Conservation (phyloP, 306 rosid species). For the Pachyrhizus erosus region DNA sequence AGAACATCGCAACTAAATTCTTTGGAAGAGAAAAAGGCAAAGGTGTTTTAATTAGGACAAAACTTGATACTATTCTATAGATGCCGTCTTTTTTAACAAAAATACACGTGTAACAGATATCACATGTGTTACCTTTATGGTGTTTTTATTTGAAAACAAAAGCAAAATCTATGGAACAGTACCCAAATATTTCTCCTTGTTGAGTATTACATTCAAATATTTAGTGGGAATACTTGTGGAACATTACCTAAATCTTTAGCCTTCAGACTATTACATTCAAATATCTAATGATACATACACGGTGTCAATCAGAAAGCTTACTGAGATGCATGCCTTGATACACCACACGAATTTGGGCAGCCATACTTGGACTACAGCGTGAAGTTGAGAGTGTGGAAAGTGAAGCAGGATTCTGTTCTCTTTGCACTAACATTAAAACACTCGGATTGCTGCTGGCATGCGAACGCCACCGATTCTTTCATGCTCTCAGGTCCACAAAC, state of each 20-base stretch:
- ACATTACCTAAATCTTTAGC: neutral
- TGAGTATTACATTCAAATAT: slow-evolving; percentile 15
- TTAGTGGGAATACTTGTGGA: neutral
- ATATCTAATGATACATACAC: slow-evolving; percentile 1
- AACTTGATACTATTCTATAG: neutral
- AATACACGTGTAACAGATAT: neutral
- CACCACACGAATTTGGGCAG: neutral
- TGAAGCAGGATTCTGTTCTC: slow-evolving; percentile 53
- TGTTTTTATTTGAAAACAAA: neutral
- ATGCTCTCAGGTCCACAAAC: slow-evolving; percentile 85
- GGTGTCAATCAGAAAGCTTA: slow-evolving; percentile 15
- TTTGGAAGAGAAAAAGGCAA: neutral
- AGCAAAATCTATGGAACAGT: neutral
- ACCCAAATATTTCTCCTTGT: neutral
- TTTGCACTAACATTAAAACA: slow-evolving; percentile 49
- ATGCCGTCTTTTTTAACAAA: neutral
- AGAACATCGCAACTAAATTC: neutral
- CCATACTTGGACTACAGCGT: slow-evolving; percentile 51
- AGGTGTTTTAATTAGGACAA: neutral
- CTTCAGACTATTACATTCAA: neutral
- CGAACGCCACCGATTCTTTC: slow-evolving; percentile 71
- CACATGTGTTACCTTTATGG: no score
- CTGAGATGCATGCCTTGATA: slow-evolving; percentile 4
- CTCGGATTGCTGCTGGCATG: slow-evolving; percentile 55
- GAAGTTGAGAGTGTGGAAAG: slow-evolving; percentile 86